Evolutionary conservation across 2,329 filamentous ascomycete species (phyloP).

Genomic region (Didymella sp.): DNA sequence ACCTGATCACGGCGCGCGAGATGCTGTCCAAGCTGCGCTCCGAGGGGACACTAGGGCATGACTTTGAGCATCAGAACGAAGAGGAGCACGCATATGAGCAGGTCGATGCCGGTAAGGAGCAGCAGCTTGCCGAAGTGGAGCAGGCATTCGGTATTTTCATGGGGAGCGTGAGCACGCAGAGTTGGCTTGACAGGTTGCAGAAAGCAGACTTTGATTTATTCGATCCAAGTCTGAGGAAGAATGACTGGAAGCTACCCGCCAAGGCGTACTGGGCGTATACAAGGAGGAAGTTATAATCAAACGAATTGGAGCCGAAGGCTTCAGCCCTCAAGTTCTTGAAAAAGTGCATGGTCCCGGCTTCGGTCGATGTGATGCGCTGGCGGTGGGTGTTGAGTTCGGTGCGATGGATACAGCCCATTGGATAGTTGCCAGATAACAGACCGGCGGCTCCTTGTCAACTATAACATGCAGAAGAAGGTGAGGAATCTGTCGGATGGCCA

Average conservation of each 20-base stretch:
- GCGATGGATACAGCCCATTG: too few species aligned
- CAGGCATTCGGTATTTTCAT: slow-evolving; percentile 80
- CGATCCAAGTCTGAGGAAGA: slow-evolving; percentile 66
- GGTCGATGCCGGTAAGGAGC: slow-evolving; percentile 44
- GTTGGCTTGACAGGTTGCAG: slow-evolving; percentile 82
- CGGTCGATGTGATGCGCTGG: too few species aligned
- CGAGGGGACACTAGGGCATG: slow-evolving; percentile 78
- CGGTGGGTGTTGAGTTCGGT: too few species aligned
- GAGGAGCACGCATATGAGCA: slow-evolving; percentile 66
- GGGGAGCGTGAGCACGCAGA: slow-evolving; percentile 76
- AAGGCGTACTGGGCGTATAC: slow-evolving; percentile 70
- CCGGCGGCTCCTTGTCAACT: too few species aligned
- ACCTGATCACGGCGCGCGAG: slow-evolving; percentile 89
- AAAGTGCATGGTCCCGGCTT: too few species aligned
- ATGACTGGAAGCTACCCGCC: slow-evolving; percentile 88
- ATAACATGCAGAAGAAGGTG: too few species aligned
- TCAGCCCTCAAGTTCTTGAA: background rate
- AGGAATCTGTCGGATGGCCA: too few species aligned
- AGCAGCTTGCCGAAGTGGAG: slow-evolving; percentile 62
- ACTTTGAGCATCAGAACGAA: slow-evolving; percentile 86
- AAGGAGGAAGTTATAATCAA: slow-evolving; percentile 54
- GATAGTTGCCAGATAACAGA: too few species aligned
- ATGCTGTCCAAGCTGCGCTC: slow-evolving; percentile 83
- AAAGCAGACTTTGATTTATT: slow-evolving; percentile 85
- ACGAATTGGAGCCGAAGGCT: too few species aligned